phyloP scores from a whole-genome alignment of 306 rosid species.

The Castanea mollissima region DNA sequence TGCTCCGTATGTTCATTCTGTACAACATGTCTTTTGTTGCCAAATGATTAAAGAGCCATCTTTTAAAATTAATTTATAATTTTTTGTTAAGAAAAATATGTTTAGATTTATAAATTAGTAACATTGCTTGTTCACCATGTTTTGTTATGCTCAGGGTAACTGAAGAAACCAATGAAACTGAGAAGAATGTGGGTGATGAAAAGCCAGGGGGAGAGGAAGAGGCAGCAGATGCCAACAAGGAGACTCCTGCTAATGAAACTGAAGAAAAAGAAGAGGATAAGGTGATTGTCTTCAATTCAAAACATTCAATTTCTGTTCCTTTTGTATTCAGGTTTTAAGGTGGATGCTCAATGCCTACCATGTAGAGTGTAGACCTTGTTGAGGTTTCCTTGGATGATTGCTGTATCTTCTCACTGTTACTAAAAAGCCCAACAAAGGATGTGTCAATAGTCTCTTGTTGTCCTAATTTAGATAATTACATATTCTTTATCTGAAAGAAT shows the following conservation, averaged over 20 bases:
- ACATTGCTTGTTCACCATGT: neutral
- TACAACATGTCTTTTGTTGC: neutral
- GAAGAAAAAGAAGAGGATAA: conserved; percentile 87
- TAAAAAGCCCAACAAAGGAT: neutral
- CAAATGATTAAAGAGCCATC: neutral
- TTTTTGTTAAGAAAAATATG: neutral
- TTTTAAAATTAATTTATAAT: neutral
- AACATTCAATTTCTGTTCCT: neutral
- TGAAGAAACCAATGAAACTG: conserved; percentile 66
- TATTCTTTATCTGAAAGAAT: neutral
- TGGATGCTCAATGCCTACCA: neutral
- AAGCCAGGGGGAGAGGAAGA: conserved; percentile 67
- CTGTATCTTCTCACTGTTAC: neutral
- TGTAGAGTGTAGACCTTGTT: neutral
- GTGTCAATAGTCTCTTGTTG: neutral
- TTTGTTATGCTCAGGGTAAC: conserved; percentile 41
- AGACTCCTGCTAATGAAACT: conserved; percentile 47
- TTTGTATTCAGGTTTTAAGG: neutral
- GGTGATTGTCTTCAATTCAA: conserved; percentile 29
- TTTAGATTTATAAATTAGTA: neutral
- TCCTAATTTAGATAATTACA: neutral
- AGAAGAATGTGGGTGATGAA: conserved; percentile 64
- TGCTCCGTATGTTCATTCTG: conserved; percentile 42
- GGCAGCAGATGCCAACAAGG: conserved; percentile 51
- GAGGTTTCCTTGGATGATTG: neutral